Evolutionary conservation across 352 stramenopile genomes (phyloP).

Genomic region (Peronosclerospora sorghi): DNA sequence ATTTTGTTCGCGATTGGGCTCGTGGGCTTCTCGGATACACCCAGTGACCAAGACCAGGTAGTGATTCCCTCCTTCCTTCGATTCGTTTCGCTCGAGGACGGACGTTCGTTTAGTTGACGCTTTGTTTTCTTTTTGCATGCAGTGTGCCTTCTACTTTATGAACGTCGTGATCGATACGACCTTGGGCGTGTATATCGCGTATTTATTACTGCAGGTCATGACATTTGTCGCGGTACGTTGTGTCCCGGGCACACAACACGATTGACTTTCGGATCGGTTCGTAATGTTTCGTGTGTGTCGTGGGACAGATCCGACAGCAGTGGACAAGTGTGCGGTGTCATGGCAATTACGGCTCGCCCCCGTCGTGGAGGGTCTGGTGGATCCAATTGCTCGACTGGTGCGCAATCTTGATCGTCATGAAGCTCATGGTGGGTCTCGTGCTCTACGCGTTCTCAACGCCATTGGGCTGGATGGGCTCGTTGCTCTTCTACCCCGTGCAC

Average conservation of each 20-base stretch:
- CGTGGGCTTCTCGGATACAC: conserved; percentile 39
- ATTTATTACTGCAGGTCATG: conserved; percentile 53
- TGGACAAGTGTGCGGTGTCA: conserved; percentile 52
- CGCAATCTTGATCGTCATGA: conserved; percentile 49
- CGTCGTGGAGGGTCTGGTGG: conserved; percentile 53
- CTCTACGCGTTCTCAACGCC: conserved; percentile 54
- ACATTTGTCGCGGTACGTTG: conserved; percentile 40
- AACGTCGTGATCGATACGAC: conserved; percentile 80
- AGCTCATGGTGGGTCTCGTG: conserved; percentile 46
- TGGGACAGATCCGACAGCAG: conserved; percentile 32
- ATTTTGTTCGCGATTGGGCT: conserved; percentile 69
- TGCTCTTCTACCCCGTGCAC: conserved; percentile 63
- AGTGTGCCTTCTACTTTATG: conserved; percentile 84
- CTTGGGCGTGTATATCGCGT: conserved; percentile 72
- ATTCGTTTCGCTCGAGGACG: no score
- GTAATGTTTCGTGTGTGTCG: background rate
- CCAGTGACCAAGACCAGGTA: conserved; percentile 53
- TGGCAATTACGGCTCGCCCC: conserved; percentile 55
- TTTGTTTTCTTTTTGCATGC: background rate
- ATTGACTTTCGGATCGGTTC: conserved; percentile 1
- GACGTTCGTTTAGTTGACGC: background rate
- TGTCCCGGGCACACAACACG: background rate
- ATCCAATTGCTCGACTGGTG: conserved; percentile 60
- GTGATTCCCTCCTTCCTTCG: no score
- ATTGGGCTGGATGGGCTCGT: conserved; percentile 41